Conservation (phyloP, 768 basidiomycete genomes). For the Phaffia tasmanica region DNA sequence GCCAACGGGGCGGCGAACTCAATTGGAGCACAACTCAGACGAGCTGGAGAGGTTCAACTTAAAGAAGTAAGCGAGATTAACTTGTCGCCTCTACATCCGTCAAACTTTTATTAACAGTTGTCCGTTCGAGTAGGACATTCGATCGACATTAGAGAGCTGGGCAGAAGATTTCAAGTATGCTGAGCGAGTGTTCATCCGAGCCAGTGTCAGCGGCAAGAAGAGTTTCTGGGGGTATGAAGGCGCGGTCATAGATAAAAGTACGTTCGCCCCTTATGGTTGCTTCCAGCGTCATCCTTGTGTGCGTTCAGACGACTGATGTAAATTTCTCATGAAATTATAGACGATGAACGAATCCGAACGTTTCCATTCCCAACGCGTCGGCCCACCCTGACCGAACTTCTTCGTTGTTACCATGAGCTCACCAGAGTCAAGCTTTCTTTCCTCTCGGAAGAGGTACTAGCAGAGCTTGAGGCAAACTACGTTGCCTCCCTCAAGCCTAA, state of each 20-base stretch:
- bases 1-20: constrained; percentile 86
- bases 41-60: constrained; percentile 88
- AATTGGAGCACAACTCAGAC: constrained; percentile 81
- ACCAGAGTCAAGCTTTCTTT: constrained; percentile 73
- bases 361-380: constrained; percentile 95
- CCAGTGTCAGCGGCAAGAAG: constrained; percentile 70
- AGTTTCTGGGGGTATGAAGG: constrained; percentile 86
- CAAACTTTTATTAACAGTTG: not conserved
- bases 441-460: constrained; percentile 71
- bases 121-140: constrained; percentile 58
- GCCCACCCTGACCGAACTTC: constrained; percentile 82
- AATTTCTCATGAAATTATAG: constrained; percentile 28
- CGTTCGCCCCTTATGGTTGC: constrained; percentile 4
- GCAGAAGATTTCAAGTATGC: constrained; percentile 70
- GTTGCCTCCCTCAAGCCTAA: constrained; percentile 72
- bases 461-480: constrained; percentile 76
- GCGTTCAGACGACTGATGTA: not conserved
- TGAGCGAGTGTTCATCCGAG: constrained; percentile 84
- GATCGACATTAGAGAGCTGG: constrained; percentile 72
- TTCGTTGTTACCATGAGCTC: constrained; percentile 75
- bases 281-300: not conserved
- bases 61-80: constrained; percentile 53
- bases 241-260: constrained; percentile 58
- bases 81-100: no score
- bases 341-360: constrained; percentile 67